Evolutionary conservation across 2,329 filamentous ascomycete genomes (phyloP).

Genomic region (Aspergillus piperis): DNA sequence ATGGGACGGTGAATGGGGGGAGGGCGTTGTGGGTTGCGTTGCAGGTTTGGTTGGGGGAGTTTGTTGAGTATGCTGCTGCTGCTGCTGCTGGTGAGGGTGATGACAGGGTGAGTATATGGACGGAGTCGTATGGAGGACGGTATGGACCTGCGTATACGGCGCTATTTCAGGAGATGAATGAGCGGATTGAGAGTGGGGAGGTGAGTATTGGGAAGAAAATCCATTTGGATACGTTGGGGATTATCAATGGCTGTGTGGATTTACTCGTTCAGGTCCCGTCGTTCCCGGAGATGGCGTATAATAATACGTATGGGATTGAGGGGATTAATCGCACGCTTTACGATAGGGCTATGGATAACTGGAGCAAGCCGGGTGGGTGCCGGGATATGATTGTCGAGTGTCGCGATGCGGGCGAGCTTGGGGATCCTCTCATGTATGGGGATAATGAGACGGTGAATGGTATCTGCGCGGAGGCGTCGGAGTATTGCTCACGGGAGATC

Average conservation of each 20-base stretch:
- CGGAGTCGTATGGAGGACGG: constrained; percentile 49
- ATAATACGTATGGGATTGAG: constrained; percentile 62
- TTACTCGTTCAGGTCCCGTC: constrained; percentile 50
- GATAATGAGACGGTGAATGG: constrained; percentile 49
- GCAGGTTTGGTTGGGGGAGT: constrained; percentile 64
- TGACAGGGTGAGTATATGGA: constrained; percentile 50
- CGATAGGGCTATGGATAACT: constrained; percentile 47
- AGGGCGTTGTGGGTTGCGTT: constrained; percentile 59
- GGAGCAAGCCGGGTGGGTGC: constrained; percentile 53
- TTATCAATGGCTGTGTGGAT: constrained; percentile 61
- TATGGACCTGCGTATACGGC: constrained; percentile 46
- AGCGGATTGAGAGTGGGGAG: constrained; percentile 39
- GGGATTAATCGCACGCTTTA: constrained; percentile 53
- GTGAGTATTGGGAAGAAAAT: constrained; percentile 32
- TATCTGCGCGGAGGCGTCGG: constrained; percentile 48
- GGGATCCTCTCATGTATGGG: constrained; percentile 54
- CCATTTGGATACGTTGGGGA: constrained; percentile 55
- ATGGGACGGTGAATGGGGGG: constrained; percentile 56
- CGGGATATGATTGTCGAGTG: constrained; percentile 57
- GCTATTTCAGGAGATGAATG: constrained; percentile 46
- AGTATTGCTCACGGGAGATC: constrained; percentile 48
- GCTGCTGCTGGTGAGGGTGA: constrained; percentile 37
- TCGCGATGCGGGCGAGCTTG: constrained; percentile 47
- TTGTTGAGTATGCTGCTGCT: constrained; percentile 59
- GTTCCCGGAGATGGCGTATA: constrained; percentile 56